Percentiles rank a stretch among this genome's conserved stretches.
phyloP scores from a whole-genome alignment of 306 rosid species.

The Quercus variabilis region DNA sequence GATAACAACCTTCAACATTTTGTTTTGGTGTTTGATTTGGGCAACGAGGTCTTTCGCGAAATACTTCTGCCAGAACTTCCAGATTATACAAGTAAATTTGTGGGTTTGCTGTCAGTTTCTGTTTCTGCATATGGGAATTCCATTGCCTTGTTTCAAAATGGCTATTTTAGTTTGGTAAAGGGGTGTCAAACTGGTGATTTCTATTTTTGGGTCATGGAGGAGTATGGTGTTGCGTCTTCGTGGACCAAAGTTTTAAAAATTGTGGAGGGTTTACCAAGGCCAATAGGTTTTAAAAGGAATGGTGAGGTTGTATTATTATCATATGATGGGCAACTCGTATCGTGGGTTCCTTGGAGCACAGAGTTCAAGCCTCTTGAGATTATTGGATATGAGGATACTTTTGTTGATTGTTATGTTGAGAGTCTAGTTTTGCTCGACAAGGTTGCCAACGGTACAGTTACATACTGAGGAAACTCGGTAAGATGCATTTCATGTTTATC shows the following conservation, averaged over 20 bases:
- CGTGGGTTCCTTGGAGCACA: neutral
- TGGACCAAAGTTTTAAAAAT: slow-evolving; percentile 13
- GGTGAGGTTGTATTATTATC: slow-evolving; percentile 15
- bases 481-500: too few relatives aligned
- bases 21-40: slow-evolving; percentile 19
- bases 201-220: slow-evolving; percentile 31
- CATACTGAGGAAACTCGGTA: too few relatives aligned
- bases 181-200: neutral
- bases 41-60: slow-evolving; percentile 23
- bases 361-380: neutral
- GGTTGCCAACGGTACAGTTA: too few relatives aligned
- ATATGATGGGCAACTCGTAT: neutral
- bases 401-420: slow-evolving; percentile 22
- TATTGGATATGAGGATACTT: slow-evolving; percentile 8
- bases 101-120: neutral
- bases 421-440: neutral
- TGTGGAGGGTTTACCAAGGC: neutral
- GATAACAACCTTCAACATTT: neutral
- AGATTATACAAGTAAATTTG: too few relatives aligned
- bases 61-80: slow-evolving; percentile 6
- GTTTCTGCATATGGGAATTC: slow-evolving; percentile 9
- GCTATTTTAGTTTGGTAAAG: too few relatives aligned
- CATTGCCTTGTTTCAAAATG: slow-evolving; percentile 6
- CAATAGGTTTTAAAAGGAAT: neutral
- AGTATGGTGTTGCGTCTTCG: slow-evolving; percentile 23